Evolutionary conservation across 2,329 filamentous ascomycete genomes (phyloP).

Genomic region (Chaetomiaceae sp.): DNA sequence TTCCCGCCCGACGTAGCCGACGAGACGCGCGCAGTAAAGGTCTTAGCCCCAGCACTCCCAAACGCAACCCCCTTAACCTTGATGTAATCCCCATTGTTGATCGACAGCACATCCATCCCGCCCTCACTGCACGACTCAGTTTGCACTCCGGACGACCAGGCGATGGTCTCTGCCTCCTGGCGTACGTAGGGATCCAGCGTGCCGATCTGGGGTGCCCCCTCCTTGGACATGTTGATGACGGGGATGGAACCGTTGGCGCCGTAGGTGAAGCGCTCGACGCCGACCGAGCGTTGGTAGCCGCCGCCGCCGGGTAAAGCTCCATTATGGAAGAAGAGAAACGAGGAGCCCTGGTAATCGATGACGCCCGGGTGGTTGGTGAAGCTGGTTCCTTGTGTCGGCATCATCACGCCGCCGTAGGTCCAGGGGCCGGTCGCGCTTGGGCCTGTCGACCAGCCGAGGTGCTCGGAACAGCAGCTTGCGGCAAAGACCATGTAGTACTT

Average conservation of each 20-base stretch:
- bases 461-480: neutral
- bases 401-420: neutral
- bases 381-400: neutral
- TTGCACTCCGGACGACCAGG: neutral
- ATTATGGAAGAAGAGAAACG: constrained; percentile 1
- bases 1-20: neutral
- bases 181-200: neutral
- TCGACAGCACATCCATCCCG: neutral
- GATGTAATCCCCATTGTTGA: neutral
- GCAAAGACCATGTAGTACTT: neutral
- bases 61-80: neutral
- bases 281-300: neutral
- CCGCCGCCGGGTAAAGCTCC: neutral
- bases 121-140: neutral
- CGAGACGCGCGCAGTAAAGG: neutral
- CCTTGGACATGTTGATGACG: neutral
- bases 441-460: neutral
- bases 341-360: neutral
- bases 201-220: neutral
- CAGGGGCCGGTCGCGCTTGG: neutral
- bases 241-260: neutral
- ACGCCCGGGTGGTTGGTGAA: constrained; percentile 3
- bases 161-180: constrained; percentile 1
- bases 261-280: neutral
- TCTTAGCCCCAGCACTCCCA: neutral